Evolutionary conservation across 192 early-diverging fungal species (phyloP), one percentile per base, ranked within the genome.

Genomic region (Thamnidium elegans): DNA sequence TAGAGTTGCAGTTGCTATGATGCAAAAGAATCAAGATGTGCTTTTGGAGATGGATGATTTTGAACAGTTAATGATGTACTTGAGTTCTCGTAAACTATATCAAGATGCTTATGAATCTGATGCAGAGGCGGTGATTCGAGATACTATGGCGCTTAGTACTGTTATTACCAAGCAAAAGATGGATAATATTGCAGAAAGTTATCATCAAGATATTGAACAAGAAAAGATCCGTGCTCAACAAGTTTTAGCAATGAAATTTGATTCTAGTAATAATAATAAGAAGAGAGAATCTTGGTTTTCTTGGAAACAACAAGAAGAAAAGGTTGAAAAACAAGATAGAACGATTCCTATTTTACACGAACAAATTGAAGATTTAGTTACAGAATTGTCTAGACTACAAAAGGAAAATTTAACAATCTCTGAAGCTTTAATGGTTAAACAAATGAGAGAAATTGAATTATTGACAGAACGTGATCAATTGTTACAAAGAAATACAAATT

Each of bases 1-100:
- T 76, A 84, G 90, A 3, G 87, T 97, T 10, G 91, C 92, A 0
- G 79, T 97, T 26, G 91, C 96, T 4, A 92, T 75, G 95, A 79
- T 98, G 72, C 81, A 88, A 55, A 88, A 89, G 67, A 96, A 98
- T 66, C 81, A 85, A 47, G 87, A 88, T 31, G 72, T 67, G 20
- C 68, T 98, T 59, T 72, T 95, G 66, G 73, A 65, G 7, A 76
- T 91, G 30, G 85, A 80, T 20, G 80, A 91, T 47, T 93, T 97
- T 65, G 94, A 95, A 71, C 78, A 84, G 3, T 70, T 92, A 34
- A 83, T 97, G 73, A 81, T 91, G 10, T 91, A 91, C 54, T 81
- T 97, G 20, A 90, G 91, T 55, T 76, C 82, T 50, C 89, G 61
- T 3, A 52, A 88, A 10, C 78, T 98, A 34, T 96, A 93, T 70